Evolutionary conservation across 1,139 yeast genomes (phyloP), one percentile per base, ranked within the genome.

Genomic region (Magnusiomyces paraingens): DNA sequence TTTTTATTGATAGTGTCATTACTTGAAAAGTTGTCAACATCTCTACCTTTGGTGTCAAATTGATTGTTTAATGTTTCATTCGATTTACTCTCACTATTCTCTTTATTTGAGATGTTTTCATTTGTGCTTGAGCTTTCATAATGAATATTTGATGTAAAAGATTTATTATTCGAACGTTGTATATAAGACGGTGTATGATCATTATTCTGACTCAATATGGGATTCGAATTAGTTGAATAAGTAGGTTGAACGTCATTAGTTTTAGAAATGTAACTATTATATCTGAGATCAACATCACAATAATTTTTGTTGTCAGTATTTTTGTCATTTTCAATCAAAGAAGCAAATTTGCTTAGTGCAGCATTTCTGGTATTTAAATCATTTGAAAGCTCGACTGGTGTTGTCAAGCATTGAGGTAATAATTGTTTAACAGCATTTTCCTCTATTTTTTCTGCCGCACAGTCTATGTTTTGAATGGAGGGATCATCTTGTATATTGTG

Each of bases 401-500:
- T 36, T 36, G 40, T 36, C 12, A 36, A n/a, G 4, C 12, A 5
- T 20, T 46, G 49, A 15, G 49, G 49, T n/a, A 46, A 21, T 4
- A 35, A 12, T 12, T 46, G 15, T 14, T 46, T 36, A 14, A 46
- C 32, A 10, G 49, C 49, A 20, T 46, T 18, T 18, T 35, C 49
- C 17, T 46, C n/a, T 14, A 46, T 46, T 18, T 45, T 36, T 35
- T 46, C 41, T 5, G 49, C 49, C 29, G 26, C 17, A 26, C 15
- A 14, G 38, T 44, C 20, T 6, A 44, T 44, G 12, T 26, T 15
- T 12, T 17, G 17, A 22, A 44, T 15, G 10, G 11, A 10, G n/a
- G 29, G 10, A 43, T 18, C 21, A 20, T 43, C 46, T 10, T n/a
- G 14, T 40, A 3, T 14, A n/a, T n/a, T n/a, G 15, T n/a, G 4